These are phyloP conservation scores for Rhododendron kiyosumense DNA, from an alignment of 148 eudicot species.

Conservation along the genomic window DNA sequence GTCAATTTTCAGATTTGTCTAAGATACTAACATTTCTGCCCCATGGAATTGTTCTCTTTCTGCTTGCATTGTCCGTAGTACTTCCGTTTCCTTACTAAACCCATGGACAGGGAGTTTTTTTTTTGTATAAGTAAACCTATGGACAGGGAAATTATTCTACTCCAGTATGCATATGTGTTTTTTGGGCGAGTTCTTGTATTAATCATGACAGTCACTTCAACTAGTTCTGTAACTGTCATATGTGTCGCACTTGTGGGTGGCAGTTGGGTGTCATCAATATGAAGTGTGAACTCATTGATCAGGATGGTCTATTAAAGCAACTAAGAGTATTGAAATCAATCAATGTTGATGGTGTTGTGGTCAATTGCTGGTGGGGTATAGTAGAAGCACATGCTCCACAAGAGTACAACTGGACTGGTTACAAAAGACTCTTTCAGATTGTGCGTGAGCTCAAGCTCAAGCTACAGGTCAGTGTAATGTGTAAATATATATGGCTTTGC, in stretches of 20 bases:
- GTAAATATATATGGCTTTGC: conserved; percentile 2
- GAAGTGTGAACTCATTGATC: conserved; percentile 69
- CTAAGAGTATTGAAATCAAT: conserved; percentile 57
- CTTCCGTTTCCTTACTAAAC: background rate
- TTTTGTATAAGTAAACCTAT: background rate
- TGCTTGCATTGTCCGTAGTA: background rate
- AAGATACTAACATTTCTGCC: background rate
- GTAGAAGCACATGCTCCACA: conserved; percentile 77
- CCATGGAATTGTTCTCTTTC: background rate
- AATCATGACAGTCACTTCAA: background rate
- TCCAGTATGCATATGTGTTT: background rate
- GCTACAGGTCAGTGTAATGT: conserved; percentile 55
- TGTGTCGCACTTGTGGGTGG: conserved; percentile 18
- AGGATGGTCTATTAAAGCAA: conserved; percentile 44
- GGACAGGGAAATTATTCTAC: background rate
- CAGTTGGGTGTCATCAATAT: conserved; percentile 62
- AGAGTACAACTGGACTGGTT: conserved; percentile 79
- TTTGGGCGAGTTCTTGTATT: background rate
- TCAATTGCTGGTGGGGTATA: conserved; percentile 99
- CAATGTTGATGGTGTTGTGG: conserved; percentile 87
- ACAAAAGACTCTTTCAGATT: conserved; percentile 62
- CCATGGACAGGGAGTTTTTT: background rate
- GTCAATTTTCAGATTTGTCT: background rate
- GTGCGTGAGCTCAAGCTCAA: conserved; percentile 68
- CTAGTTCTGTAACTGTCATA: background rate